Evolutionary conservation across 1,284 basidiomycete genomes (phyloP), one percentile per base, ranked within the genome.

Genomic region (Tilletia horrida): DNA sequence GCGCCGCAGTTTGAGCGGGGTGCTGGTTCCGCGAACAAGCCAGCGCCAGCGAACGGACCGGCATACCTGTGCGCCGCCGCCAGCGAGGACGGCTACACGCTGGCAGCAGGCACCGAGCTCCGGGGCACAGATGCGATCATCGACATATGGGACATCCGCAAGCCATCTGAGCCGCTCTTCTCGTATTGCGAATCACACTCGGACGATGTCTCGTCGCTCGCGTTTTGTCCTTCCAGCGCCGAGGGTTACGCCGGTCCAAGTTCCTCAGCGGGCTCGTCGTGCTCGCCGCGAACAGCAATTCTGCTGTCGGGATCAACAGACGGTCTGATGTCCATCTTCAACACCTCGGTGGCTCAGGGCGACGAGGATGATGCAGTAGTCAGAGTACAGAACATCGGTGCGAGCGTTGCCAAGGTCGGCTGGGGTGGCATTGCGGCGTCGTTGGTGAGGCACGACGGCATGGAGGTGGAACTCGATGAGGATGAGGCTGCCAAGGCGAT

Each of bases 301-400:
- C 67, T 81, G n/a, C 74, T 81, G 11, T 76, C 72, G 42, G 78
- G 75, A 11, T 72, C 73, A 2, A 78, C 76, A 11, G 80, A 81
- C 63, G 78, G 78, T 3, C 65, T 81, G n/a, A 64, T 80, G 1
- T 74, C 73, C 13, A 72, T 75, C 0, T 75, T 75, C 45, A 79
- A 81, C 57, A 75, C 72, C 13, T 65, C 68, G 2, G 70, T 74
- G 13, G 66, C 66, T 1, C 29, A 40, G 16, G 59, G 43, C 23
- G 70, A 78, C 31, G 80, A 80, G 64, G 79, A 81, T 59, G 80
- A 81, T 62, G 77, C 80, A 0, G 80, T 81, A 13, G 65, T 81
- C 23, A 69, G 73, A 6, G 80, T 80, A 2, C 74, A 74, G 1
- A 81, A 81, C 43, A 76, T 73, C 3, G 77, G 76, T 29, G 76